Conservation (phyloP, 2,329 filamentous ascomycete genomes). For the Ophiostoma ips region DNA sequence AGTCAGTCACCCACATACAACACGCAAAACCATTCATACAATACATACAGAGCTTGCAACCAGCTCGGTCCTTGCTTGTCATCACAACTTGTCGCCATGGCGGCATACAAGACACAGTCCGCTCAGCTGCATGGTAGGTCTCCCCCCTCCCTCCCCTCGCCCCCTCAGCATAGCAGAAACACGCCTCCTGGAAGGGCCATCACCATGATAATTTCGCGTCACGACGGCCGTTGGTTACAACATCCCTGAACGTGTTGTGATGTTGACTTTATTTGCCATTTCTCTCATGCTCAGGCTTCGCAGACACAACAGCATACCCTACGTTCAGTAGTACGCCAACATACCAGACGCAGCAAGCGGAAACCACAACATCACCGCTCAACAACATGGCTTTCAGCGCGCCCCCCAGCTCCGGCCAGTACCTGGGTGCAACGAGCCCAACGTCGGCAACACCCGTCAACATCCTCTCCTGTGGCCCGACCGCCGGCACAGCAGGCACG, state of each 20-base stretch:
- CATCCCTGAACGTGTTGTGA: neutral
- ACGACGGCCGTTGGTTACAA: no score
- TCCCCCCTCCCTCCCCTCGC: no score
- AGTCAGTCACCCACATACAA: neutral
- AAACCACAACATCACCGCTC: constrained; percentile 37
- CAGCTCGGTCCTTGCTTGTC: constrained; percentile 14
- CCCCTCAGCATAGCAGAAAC: no score
- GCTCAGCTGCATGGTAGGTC: constrained; percentile 71
- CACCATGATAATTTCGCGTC: no score
- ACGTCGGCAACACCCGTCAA: constrained; percentile 19
- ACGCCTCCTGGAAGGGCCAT: constrained; percentile 6
- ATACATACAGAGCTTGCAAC: no score
- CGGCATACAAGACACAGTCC: constrained; percentile 67
- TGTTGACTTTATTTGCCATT: neutral
- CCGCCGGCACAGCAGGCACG: constrained; percentile 53
- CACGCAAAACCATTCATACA: neutral
- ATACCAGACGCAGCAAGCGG: constrained; percentile 33
- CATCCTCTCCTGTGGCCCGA: constrained; percentile 56
- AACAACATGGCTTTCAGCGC: constrained; percentile 43
- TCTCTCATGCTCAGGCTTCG: constrained; percentile 17
- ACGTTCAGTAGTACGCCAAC: constrained; percentile 34
- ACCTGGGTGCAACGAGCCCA: constrained; percentile 30
- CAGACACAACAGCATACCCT: constrained; percentile 38
- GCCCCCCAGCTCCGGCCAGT: constrained; percentile 51
- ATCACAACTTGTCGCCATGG: constrained; percentile 72